Percentiles rank a stretch among this genome's conserved stretches.
phyloP scores from a whole-genome alignment of 441 rosid genomes.

The Pelargonium australe region DNA sequence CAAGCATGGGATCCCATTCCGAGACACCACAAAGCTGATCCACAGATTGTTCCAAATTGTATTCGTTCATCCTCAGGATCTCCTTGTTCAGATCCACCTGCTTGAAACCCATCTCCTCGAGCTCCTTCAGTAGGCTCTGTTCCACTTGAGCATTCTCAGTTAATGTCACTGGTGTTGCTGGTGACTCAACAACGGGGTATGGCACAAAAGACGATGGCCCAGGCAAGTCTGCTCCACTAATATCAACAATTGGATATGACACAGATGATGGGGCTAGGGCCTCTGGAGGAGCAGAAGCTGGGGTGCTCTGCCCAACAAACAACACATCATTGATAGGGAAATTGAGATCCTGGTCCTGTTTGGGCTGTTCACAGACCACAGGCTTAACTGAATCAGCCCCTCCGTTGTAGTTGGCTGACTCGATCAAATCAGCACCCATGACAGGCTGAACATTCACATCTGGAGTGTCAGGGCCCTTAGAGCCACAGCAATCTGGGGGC shows the following conservation, averaged over 20 bases:
- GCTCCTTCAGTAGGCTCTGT: slow-evolving; percentile 63
- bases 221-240: slow-evolving; percentile 22
- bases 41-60: slow-evolving; percentile 66
- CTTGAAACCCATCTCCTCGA: slow-evolving; percentile 91
- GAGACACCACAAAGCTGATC: slow-evolving; percentile 73
- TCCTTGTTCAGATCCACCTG: slow-evolving; percentile 86
- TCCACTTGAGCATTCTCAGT: slow-evolving; percentile 34
- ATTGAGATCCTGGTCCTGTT: slow-evolving; percentile 34
- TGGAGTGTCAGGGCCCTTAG: slow-evolving; percentile 26
- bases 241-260: slow-evolving; percentile 31
- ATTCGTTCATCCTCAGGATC: slow-evolving; percentile 65
- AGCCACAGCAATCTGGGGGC: slow-evolving; percentile 41
- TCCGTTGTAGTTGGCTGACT: slow-evolving; percentile 16
- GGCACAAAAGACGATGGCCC: slow-evolving; percentile 9
- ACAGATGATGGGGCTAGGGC: slow-evolving; percentile 9
- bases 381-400: slow-evolving; percentile 21
- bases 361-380: slow-evolving; percentile 26
- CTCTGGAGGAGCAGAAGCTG: slow-evolving; percentile 26
- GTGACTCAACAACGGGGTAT: slow-evolving; percentile 11
- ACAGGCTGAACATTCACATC: slow-evolving; percentile 35
- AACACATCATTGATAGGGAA: slow-evolving; percentile 33
- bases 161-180: slow-evolving; percentile 14
- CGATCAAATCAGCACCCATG: slow-evolving; percentile 26
- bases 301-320: slow-evolving; percentile 24
- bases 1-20: slow-evolving; percentile 91